A percentile compares a stretch with the other conserved stretches of the same genome.
These are phyloP conservation scores for Sarocladiaceae sp. DNA, from an alignment of 2,329 filamentous ascomycete genomes.

Conservation along the genomic window DNA sequence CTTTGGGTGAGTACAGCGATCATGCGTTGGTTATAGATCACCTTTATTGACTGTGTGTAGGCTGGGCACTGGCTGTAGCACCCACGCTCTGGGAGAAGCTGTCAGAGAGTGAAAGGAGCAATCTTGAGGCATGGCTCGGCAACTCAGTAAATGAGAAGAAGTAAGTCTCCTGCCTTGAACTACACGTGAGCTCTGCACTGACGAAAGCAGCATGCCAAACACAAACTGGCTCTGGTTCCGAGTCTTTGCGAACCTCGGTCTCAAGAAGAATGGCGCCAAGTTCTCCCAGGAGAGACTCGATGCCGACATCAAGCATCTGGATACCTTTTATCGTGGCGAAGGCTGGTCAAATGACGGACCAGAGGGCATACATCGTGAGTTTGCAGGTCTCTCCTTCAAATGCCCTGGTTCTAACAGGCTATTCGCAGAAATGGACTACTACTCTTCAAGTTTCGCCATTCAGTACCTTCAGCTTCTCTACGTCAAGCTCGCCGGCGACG, in stretches of 20 bases:
- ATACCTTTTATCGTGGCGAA: constrained; percentile 77
- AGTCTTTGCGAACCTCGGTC: constrained; percentile 75
- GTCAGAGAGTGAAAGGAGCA: constrained; percentile 55
- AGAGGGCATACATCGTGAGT: constrained; percentile 63
- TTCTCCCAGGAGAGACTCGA: constrained; percentile 68
- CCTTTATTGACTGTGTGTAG: constrained; percentile 19
- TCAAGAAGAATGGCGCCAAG: constrained; percentile 69
- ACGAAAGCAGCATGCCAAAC: constrained; percentile 64
- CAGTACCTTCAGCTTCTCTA: constrained; percentile 77
- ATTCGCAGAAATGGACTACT: constrained; percentile 70
- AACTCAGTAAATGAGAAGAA: constrained; percentile 76
- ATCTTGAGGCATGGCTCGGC: constrained; percentile 69
- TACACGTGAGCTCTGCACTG: neutral
- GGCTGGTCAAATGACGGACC: constrained; percentile 83
- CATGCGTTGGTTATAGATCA: neutral
- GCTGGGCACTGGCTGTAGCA: constrained; percentile 69
- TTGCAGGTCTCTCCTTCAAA: no score
- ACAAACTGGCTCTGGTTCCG: constrained; percentile 76
- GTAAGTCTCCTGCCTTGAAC: constrained; percentile 24
- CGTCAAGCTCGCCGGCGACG: constrained; percentile 63
- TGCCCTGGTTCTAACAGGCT: neutral
- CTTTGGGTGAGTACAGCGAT: constrained; percentile 47
- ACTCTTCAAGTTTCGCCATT: constrained; percentile 78
- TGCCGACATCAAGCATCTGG: constrained; percentile 71
- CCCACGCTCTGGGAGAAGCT: constrained; percentile 62